phyloP scores from a whole-genome alignment of 2,329 filamentous ascomycete species.

The Diaporthe eres region DNA sequence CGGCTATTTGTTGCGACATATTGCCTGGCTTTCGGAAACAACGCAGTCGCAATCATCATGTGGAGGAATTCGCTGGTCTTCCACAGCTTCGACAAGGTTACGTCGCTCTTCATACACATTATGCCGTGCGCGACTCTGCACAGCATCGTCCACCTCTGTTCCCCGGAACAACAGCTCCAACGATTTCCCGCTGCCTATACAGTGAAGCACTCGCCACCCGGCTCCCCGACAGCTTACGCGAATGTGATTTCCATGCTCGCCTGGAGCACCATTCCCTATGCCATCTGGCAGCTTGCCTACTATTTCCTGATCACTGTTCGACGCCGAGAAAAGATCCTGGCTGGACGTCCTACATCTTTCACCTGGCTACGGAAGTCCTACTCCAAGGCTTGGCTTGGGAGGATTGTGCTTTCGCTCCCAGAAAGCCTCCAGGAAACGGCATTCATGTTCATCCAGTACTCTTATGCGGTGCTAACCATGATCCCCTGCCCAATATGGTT shows the following conservation, averaged over 20 bases:
- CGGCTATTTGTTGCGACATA: slow-evolving; percentile 92
- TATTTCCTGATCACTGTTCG: slow-evolving; percentile 97
- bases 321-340: slow-evolving; percentile 94
- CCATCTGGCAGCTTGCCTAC: slow-evolving; percentile 92
- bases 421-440: slow-evolving; percentile 83
- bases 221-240: slow-evolving; percentile 84
- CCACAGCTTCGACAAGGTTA: slow-evolving; percentile 98
- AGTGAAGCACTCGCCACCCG: slow-evolving; percentile 78
- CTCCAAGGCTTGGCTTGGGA: slow-evolving; percentile 89
- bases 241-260: slow-evolving; percentile 86
- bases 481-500: slow-evolving; percentile 96
- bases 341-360: slow-evolving; percentile 94
- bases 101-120: slow-evolving; percentile 98
- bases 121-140: slow-evolving; percentile 97
- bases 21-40: slow-evolving; percentile 95
- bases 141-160: slow-evolving; percentile 87
- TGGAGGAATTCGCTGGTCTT: slow-evolving; percentile 99
- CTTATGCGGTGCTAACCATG: slow-evolving; percentile 93
- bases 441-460: slow-evolving; percentile 97
- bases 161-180: slow-evolving; percentile 73
- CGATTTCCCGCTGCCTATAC: slow-evolving; percentile 89
- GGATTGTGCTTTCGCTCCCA: slow-evolving; percentile 84
- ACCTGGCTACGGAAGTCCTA: slow-evolving; percentile 97
- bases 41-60: slow-evolving; percentile 97
- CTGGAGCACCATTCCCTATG: slow-evolving; percentile 95